Percentiles rank a stretch among this genome's conserved stretches.
phyloP scores from a whole-genome alignment of 768 basidiomycete genomes.

The Rhizopogon vinicolor region DNA sequence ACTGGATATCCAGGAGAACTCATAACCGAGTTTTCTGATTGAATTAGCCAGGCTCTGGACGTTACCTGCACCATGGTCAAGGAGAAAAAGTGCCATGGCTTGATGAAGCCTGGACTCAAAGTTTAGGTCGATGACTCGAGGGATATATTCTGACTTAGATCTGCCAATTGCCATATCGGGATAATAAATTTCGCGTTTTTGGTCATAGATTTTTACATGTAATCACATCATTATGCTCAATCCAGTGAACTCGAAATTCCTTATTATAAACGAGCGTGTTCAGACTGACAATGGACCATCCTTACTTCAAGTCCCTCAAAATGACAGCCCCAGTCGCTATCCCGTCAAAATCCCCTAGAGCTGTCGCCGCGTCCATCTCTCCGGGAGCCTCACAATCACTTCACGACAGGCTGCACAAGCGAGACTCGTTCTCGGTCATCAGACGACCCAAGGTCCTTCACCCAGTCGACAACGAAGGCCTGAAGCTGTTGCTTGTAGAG shows the following conservation, averaged over 20 bases:
- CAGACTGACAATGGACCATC: constrained; percentile 7
- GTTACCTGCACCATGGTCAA: constrained; percentile 97
- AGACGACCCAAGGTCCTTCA: constrained; percentile 70
- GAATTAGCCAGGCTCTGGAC: constrained; percentile 94
- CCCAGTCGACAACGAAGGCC: constrained; percentile 75
- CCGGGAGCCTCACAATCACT: constrained; percentile 36
- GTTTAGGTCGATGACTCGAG: too few species aligned
- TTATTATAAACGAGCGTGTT: constrained; percentile 13
- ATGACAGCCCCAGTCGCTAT: constrained; percentile 50
- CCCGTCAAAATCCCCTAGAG: constrained; percentile 19
- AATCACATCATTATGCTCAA: too few species aligned
- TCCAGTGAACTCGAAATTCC: neutral
- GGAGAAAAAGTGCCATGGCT: constrained; percentile 68
- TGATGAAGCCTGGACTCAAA: neutral
- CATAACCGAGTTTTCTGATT: constrained; percentile 74
- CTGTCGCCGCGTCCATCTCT: constrained; percentile 51
- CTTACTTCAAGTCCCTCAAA: constrained; percentile 13
- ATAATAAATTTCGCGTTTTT: constrained; percentile 3
- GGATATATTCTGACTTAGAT: neutral
- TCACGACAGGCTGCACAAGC: constrained; percentile 42
- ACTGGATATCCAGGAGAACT: constrained; percentile 83
- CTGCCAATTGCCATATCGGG: constrained; percentile 5
- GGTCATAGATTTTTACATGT: too few species aligned
- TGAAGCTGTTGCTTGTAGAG: constrained; percentile 84
- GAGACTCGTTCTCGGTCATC: constrained; percentile 30